These are phyloP conservation scores for Blechomonas ayalai DNA, from an alignment of 208 protist species.

Conservation along the genomic window DNA sequence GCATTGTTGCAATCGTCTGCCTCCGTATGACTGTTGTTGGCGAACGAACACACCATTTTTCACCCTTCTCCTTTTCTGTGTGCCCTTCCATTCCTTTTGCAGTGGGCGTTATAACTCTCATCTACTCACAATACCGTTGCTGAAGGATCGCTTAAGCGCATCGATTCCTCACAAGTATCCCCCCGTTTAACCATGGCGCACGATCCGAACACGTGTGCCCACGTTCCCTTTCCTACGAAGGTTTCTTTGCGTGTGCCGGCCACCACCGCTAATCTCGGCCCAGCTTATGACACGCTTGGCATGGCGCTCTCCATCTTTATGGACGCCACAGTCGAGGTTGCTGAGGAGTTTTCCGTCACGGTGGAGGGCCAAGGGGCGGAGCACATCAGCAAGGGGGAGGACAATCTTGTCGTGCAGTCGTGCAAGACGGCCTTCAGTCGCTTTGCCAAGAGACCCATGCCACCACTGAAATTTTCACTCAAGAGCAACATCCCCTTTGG, in stretches of 20 bases:
- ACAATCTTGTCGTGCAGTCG: conserved; percentile 84
- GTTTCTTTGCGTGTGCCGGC: conserved; percentile 86
- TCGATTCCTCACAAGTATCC: no score
- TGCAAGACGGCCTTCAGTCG: conserved; percentile 67
- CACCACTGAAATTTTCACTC: conserved; percentile 75
- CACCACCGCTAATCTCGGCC: conserved; percentile 91
- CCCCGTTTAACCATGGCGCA: no score
- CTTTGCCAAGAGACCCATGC: conserved; percentile 71
- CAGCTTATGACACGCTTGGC: conserved; percentile 87
- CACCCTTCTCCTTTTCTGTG: no score
- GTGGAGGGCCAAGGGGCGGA: conserved; percentile 77
- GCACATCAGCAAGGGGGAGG: conserved; percentile 44
- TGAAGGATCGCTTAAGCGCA: no score
- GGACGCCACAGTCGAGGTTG: conserved; percentile 77
- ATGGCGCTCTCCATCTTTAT: conserved; percentile 91
- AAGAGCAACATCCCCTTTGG: conserved; percentile 88
- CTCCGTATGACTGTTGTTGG: no score
- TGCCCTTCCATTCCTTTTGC: no score
- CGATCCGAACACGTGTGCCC: no score
- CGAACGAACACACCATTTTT: no score
- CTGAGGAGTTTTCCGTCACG: conserved; percentile 64
- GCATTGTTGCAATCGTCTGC: no score
- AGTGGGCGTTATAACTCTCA: no score
- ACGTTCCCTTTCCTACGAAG: conserved; percentile 24
- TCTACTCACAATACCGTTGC: no score